Conservation (phyloP, 352 stramenopile species). For the Phytophthora ramorum region DNA sequence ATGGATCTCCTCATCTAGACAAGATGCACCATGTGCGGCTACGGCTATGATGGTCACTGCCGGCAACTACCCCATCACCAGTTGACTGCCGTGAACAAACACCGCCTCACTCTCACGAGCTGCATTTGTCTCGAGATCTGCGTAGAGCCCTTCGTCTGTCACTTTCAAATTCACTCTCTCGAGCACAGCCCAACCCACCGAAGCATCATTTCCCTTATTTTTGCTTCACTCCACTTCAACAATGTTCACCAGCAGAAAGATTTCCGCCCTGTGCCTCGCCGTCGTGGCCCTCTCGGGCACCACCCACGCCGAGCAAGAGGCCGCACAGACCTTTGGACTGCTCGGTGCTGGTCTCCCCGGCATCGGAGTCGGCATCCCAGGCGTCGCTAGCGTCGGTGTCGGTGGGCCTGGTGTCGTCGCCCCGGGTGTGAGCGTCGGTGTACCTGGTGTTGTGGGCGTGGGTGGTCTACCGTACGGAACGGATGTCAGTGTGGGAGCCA, state of each 20-base stretch:
- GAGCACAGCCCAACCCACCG: too few species aligned
- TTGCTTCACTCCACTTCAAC: background rate
- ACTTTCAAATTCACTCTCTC: too few species aligned
- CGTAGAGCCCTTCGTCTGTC: too few species aligned
- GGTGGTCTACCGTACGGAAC: background rate
- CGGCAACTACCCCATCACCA: too few species aligned
- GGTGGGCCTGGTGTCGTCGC: background rate
- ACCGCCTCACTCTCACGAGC: too few species aligned
- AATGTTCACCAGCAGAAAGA: constrained; percentile 24
- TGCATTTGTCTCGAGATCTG: too few species aligned
- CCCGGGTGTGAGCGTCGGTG: background rate
- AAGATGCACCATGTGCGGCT: too few species aligned
- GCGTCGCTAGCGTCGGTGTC: background rate
- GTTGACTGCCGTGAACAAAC: too few species aligned
- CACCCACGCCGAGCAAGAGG: constrained; percentile 16
- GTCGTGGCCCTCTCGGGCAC: constrained; percentile 4
- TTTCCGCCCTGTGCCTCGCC: constrained; percentile 18
- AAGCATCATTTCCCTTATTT: too few species aligned
- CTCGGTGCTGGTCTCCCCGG: constrained; percentile 3
- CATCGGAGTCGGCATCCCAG: background rate
- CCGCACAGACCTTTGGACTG: constrained; percentile 19
- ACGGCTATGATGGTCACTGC: too few species aligned
- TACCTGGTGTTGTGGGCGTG: too few species aligned
- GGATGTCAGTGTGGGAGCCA: constrained; percentile 4
- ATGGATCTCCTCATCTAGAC: too few species aligned